Percentiles rank a stretch among this genome's conserved stretches.
phyloP scores from a whole-genome alignment of 768 basidiomycete genomes.

The Flagelloscypha sp. region DNA sequence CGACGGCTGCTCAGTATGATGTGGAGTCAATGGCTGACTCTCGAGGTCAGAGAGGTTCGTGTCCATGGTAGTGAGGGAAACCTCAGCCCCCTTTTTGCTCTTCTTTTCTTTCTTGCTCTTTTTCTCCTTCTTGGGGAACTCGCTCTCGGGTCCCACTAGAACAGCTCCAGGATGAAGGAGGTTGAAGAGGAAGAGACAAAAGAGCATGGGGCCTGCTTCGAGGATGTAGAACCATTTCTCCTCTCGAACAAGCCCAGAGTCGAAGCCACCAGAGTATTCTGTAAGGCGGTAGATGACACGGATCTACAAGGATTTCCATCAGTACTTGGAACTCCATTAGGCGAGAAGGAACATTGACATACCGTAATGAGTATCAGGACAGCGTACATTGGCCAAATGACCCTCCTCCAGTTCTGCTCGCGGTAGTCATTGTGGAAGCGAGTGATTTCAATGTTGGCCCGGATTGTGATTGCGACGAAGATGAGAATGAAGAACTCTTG shows the following conservation, averaged over 20 bases:
- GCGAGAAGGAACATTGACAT: no score
- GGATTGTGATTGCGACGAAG: conserved; percentile 12
- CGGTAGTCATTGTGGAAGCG: no score
- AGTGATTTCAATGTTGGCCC: no score
- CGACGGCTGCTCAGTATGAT: no score
- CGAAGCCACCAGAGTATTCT: conserved; percentile 14
- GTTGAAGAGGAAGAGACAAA: conserved; percentile 11
- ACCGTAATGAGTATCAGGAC: no score
- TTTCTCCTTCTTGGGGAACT: conserved; percentile 14
- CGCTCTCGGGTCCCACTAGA: conserved; percentile 15
- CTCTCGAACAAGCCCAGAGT: conserved; percentile 10
- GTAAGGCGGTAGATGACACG: conserved; percentile 18
- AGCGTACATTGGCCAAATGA: no score
- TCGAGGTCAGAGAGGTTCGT: no score
- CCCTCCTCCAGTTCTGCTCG: no score
- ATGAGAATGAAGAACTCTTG: conserved; percentile 16
- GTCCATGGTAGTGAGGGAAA: no score
- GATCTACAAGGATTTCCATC: no score
- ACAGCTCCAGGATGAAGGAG: conserved; percentile 14
- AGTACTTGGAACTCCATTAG: no score
- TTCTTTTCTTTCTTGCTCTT: conserved; percentile 5
- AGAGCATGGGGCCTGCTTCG: conserved; percentile 18
- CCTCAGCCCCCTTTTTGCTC: not conserved
- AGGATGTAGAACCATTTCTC: conserved; percentile 15
- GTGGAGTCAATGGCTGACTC: no score